These are phyloP conservation scores for Paecilomyces fulvus DNA, from an alignment of 2,329 filamentous ascomycete genomes.

Conservation along the genomic window DNA sequence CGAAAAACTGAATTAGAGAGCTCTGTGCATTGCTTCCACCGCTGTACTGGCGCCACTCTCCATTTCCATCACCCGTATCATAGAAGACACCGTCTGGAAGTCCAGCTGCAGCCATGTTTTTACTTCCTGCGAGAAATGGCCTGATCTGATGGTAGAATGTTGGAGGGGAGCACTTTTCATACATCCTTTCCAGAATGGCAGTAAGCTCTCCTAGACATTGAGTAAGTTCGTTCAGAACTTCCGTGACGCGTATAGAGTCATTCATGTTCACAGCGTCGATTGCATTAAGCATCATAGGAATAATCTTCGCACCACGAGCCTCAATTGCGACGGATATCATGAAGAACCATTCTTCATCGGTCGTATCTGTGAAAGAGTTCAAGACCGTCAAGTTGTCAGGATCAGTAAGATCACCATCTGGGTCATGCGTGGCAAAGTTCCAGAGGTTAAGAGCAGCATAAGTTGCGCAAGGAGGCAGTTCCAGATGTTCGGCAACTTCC, in stretches of 20 bases:
- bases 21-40: conserved; percentile 50
- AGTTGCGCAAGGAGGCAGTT: conserved; percentile 35
- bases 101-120: conserved; percentile 45
- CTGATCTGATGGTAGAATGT: conserved; percentile 47
- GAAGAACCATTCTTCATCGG: conserved; percentile 41
- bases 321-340: conserved; percentile 47
- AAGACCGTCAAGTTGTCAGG: conserved; percentile 27
- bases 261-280: conserved; percentile 37
- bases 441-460: conserved; percentile 34
- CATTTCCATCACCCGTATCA: conserved; percentile 40
- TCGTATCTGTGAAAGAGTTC: conserved; percentile 30
- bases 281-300: conserved; percentile 39
- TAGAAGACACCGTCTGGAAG: conserved; percentile 46
- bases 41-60: conserved; percentile 43
- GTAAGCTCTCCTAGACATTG: conserved; percentile 36
- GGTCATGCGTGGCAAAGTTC: conserved; percentile 23
- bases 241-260: conserved; percentile 28
- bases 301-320: conserved; percentile 39
- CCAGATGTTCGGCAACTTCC: conserved; percentile 26
- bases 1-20: conserved; percentile 47
- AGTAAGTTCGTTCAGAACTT: conserved; percentile 32
- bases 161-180: conserved; percentile 40
- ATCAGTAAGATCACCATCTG: conserved; percentile 23
- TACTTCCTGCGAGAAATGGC: conserved; percentile 45
- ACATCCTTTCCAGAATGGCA: conserved; percentile 41